These are phyloP conservation scores for Ceratocystis harringtonii DNA, from an alignment of 2,329 filamentous ascomycete genomes.

Conservation along the genomic window DNA sequence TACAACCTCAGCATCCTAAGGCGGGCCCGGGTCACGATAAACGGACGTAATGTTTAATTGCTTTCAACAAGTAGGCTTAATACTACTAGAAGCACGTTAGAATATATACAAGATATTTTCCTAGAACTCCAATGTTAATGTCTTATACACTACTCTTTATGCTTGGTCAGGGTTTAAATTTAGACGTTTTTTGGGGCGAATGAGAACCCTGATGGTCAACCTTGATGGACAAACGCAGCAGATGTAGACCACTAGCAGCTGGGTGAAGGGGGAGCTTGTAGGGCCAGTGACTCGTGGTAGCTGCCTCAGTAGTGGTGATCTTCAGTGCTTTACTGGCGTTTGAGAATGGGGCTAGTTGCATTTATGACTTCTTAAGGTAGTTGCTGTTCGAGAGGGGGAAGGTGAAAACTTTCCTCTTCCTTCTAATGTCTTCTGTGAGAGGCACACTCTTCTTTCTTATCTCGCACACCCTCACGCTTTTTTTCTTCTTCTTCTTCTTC, in stretches of 20 bases:
- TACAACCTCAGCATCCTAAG: conserved; percentile 15
- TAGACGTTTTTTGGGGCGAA: background rate
- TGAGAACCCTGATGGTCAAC: conserved; percentile 18
- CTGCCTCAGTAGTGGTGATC: background rate
- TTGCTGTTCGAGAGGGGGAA: background rate
- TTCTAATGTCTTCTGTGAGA: background rate
- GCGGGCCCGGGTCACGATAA: background rate
- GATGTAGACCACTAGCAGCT: background rate
- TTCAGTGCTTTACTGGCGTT: background rate
- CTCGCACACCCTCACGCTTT: background rate
- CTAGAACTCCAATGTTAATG: background rate
- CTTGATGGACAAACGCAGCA: conserved; percentile 15
- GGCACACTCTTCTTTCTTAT: background rate
- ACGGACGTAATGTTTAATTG: background rate
- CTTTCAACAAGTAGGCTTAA: background rate
- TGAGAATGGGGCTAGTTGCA: background rate
- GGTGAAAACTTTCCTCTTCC: conserved; percentile 1
- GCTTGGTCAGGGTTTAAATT: background rate
- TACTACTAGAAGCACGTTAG: background rate
- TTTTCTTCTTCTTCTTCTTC: background rate
- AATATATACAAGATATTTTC: background rate
- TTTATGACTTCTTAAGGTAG: background rate
- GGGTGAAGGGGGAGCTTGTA: background rate
- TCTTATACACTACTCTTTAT: background rate
- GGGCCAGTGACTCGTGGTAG: background rate